Base-by-base conservation (phyloP, 2,329 filamentous ascomycete species). In the Coniella vitis region DNA sequence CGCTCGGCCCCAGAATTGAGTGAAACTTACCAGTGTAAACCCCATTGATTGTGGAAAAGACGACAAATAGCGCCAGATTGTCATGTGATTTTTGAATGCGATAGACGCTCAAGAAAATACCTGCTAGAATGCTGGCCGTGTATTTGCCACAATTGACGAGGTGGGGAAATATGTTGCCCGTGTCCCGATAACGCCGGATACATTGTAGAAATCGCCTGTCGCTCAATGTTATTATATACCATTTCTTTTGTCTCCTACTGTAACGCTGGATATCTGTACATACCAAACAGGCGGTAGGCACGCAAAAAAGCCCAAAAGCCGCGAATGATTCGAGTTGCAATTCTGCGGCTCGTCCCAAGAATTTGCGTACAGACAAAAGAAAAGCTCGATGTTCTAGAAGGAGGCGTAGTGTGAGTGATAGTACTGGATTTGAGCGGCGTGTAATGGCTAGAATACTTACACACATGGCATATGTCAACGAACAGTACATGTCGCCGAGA, bases 401-500 rank as follows among this genome's bases (percentile, higher is more conserved):
- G 5, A 29, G 5, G 16, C 17, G 7, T 7, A 20, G 13, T 12
- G 20, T 45, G 4, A 31, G 20, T 29, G 25, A 17, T 14, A 13
- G 3, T 3, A 3, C 14, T 1, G 4, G 4, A 13, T 1, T 16
- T 7, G 1, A 3, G 3, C 12, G n/a, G 3, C 4, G 4, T 20
- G 3, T 5, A 29, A 29, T 5, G 10, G 4, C 14, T 3, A 8
- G 14, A 21, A 2, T 7, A 79, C 86, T 71, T 74, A 91, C 87
- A 53, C 87, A 85, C 67, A 88, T 87, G 14, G 85, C 79, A 65
- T 98, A 98, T 5, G 90, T 95, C 48, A 95, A 74, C 3, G 93
- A 97, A 67, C 91, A 97, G 66, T 95, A 95, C 75, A 97, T 96
- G 63, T 98, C 93, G 45, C 93, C 93, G 0, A 97, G 76, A 66